Percentiles rank a stretch among this genome's conserved stretches.
Evolutionary conservation across 2,329 filamentous ascomycete species (phyloP).

Genomic region (Aureobasidium sp.): DNA sequence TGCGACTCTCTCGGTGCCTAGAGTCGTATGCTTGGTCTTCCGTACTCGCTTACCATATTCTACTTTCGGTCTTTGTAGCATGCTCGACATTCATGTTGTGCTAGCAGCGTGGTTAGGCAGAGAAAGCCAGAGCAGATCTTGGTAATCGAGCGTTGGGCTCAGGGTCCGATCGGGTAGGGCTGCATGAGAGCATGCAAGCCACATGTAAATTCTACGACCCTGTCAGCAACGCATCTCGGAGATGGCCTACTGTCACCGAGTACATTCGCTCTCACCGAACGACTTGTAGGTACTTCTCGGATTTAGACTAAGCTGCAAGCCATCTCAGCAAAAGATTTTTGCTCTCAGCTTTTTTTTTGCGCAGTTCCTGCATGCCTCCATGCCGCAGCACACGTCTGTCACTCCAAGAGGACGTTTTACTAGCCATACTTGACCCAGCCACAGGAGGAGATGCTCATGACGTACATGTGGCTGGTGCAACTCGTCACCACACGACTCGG

Average conservation of each 20-base stretch:
- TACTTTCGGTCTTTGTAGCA: not conserved
- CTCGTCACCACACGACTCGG: not conserved
- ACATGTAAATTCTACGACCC: not conserved
- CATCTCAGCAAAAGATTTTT: not conserved
- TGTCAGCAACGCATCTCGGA: constrained; percentile 3
- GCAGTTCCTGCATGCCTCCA: constrained; percentile 3
- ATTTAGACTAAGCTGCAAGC: not conserved
- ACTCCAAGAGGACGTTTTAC: not conserved
- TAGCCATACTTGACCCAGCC: constrained; percentile 1
- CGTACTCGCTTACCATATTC: not conserved
- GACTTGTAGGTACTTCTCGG: not conserved
- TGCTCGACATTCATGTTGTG: not conserved
- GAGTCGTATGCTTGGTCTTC: not conserved
- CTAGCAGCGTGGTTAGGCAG: not conserved
- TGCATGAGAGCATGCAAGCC: constrained; percentile 7
- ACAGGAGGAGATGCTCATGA: not conserved
- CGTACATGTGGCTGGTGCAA: not conserved
- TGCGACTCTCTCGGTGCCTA: not conserved
- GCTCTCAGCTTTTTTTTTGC: not conserved
- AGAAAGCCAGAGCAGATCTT: constrained; percentile 10
- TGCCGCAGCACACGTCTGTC: not conserved
- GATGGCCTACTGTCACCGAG: not conserved
- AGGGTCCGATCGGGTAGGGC: constrained; percentile 10
- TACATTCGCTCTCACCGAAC: constrained; percentile 7
- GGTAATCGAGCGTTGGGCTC: constrained; percentile 2